These are phyloP conservation scores for Taiwanofungus camphoratus DNA, from an alignment of 1,284 basidiomycete genomes.

Conservation along the genomic window DNA sequence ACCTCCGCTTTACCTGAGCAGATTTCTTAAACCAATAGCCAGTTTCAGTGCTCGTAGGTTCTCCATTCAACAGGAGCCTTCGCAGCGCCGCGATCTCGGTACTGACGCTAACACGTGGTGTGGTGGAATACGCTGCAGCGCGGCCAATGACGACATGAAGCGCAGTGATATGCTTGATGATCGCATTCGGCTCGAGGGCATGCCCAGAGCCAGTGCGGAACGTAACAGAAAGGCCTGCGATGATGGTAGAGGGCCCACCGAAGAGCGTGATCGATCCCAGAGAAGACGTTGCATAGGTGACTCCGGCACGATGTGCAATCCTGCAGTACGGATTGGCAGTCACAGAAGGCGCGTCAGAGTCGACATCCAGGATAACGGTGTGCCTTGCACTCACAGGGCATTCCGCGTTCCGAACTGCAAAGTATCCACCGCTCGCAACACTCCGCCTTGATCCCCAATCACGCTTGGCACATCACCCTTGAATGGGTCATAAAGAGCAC, in stretches of 20 bases:
- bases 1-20: conserved; percentile 41
- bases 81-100: conserved; percentile 52
- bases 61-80: conserved; percentile 41
- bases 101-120: conserved; percentile 36
- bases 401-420: conserved; percentile 67
- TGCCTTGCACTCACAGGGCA: conserved; percentile 51
- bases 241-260: conserved; percentile 55
- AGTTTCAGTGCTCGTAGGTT: conserved; percentile 32
- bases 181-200: conserved; percentile 60
- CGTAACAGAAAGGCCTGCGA: conserved; percentile 45
- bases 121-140: conserved; percentile 25
- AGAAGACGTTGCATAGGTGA: conserved; percentile 57
- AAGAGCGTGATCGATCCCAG: conserved; percentile 53
- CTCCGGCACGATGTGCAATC: conserved; percentile 54
- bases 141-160: conserved; percentile 63
- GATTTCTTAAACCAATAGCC: conserved; percentile 51
- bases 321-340: conserved; percentile 27
- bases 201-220: conserved; percentile 54
- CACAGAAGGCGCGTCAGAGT: background rate
- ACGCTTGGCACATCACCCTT: conserved; percentile 36
- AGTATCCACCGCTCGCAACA: conserved; percentile 70
- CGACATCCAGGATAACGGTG: background rate
- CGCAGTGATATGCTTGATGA: conserved; percentile 64
- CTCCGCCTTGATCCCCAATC: conserved; percentile 42
- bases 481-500: conserved; percentile 49